Percentiles rank a stretch among this genome's conserved stretches.
Evolutionary conservation across 495 filamentous ascomycete genomes (phyloP).

Genomic region (Aspergillus ellipticus): DNA sequence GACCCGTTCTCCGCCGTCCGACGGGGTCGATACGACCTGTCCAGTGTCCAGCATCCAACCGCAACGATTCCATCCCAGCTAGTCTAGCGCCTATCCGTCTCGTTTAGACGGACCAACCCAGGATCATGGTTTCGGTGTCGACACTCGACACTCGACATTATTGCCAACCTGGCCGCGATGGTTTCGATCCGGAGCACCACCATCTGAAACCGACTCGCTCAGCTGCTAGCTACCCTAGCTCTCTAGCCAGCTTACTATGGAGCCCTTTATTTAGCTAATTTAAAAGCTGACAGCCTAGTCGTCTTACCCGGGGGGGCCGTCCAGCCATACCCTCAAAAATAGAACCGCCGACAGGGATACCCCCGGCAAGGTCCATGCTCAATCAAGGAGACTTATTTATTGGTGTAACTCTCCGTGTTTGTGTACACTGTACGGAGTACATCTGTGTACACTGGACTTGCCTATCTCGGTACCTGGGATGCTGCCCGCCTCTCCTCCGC

Average conservation of each 20-base stretch:
- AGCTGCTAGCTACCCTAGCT: not conserved
- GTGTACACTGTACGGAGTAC: too few relatives aligned
- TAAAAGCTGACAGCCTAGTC: not conserved
- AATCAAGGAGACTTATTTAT: not conserved
- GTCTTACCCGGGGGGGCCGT: not conserved
- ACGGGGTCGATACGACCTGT: not conserved
- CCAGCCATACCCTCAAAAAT: not conserved
- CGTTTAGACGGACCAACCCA: too few relatives aligned
- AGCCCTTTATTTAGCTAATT: not conserved
- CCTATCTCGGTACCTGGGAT: too few relatives aligned
- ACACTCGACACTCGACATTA: too few relatives aligned
- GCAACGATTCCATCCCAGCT: not conserved
- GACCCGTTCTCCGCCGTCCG: not conserved
- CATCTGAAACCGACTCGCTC: not conserved
- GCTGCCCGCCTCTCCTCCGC: not conserved
- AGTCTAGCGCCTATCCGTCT: not conserved
- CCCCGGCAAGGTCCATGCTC: not conserved
- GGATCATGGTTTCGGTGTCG: too few relatives aligned
- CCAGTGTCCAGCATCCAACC: too few relatives aligned
- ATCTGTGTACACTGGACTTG: too few relatives aligned
- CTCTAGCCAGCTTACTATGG: not conserved
- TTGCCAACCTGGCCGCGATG: too few relatives aligned
- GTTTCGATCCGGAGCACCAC: too few relatives aligned
- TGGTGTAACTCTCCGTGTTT: not conserved
- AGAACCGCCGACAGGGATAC: not conserved